Evolutionary conservation across 106 monocot genomes (phyloP), one percentile per base, ranked within the genome.

Genomic region (Acanthochlamys bracteata): DNA sequence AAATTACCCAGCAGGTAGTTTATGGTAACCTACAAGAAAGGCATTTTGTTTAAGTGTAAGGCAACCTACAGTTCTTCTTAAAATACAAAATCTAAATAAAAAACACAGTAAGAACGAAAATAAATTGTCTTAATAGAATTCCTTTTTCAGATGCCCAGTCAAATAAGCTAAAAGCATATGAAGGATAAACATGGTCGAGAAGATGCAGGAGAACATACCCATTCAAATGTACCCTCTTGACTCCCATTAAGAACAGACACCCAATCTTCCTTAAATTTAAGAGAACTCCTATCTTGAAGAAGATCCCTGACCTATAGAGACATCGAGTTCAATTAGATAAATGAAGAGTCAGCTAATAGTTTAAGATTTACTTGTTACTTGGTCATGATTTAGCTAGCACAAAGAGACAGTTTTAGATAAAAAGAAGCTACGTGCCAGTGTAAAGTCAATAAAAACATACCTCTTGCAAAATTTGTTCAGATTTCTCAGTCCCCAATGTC

Each of bases 241-340:
- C 79, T 79, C 76, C 93, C 93, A 77, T 93, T 89, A 49, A 93
- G 89, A 64, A 93, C 93, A 73, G 81, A 74, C 14, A 89, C 83
- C 89, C 86, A 85, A 69, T 89, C 86, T 39, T 66, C 64, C 60
- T 86, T 68, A 53, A 64, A 83, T 65, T 86, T 93, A 11, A 93
- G 63, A 20, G 86, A 89, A 57, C 83, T 86, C 66, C 79, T 86
- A 7, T 81, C 76, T 22, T 69, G 73, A 61, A 89, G 71, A 21
- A 93, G 79, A 86, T 81, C 69, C 73, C 72, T 81, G 24, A 93
- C 93, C 93, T 93, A 79, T 47, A 71, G 7, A 33, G 20, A 2
- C 17, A 20, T 55, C 10, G 21, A 22, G 20, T 10, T 55, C n/a
- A 22, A 21, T 55, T 55, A 55, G 20, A 55, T 22, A 21, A 20